These are phyloP conservation scores for Daucus carota DNA, from an alignment of 129 eudicot species.

Conservation along the genomic window DNA sequence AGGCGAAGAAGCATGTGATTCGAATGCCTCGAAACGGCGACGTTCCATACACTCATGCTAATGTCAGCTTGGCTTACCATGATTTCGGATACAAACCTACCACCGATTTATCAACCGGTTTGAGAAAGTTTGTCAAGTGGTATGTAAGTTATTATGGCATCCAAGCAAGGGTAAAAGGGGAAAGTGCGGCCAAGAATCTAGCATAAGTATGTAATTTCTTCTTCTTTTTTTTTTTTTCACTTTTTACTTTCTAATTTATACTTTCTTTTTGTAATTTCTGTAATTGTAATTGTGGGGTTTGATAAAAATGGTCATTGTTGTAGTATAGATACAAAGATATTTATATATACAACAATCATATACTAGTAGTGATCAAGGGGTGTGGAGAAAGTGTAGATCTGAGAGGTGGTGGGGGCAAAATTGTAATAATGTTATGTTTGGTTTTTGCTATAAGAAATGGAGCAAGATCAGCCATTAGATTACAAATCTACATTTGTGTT, in stretches of 20 bases:
- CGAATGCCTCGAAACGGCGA: constrained; percentile 81
- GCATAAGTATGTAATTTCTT: background rate
- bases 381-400: constrained; percentile 7
- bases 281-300: constrained; percentile 2
- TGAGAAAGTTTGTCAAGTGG: constrained; percentile 71
- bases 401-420: constrained; percentile 5
- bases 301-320: constrained; percentile 18
- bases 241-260: background rate
- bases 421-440: constrained; percentile 10
- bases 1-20: constrained; percentile 60
- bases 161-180: constrained; percentile 44
- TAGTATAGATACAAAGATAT: constrained; percentile 10
- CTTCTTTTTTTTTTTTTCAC: no score
- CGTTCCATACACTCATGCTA: constrained; percentile 77
- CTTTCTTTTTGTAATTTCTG: background rate
- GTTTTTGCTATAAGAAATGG: constrained; percentile 26
- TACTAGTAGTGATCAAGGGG: background rate
- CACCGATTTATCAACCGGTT: constrained; percentile 59
- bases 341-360: constrained; percentile 24
- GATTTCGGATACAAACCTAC: constrained; percentile 77
- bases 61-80: constrained; percentile 49
- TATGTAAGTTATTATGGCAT: constrained; percentile 62
- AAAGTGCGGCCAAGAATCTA: constrained; percentile 8
- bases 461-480: constrained; percentile 20
- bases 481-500: constrained; percentile 17